Percentiles rank a stretch among this genome's conserved stretches.
phyloP scores from a whole-genome alignment of 306 rosid species.

The Geum urbanum region DNA sequence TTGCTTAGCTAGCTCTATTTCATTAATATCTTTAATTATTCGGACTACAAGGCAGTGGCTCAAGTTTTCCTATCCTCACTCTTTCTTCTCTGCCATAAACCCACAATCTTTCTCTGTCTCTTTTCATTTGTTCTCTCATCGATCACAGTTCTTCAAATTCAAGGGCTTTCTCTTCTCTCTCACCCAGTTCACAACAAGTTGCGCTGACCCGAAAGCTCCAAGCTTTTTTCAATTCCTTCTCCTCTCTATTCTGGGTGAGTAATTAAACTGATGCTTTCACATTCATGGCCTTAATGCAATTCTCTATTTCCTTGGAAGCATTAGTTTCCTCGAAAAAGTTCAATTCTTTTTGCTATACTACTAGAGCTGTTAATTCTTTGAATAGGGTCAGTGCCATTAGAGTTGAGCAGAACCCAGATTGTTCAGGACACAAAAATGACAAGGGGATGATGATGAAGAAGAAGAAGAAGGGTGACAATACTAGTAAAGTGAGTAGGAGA shows the following conservation, averaged over 20 bases:
- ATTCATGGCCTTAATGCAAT: slow-evolving; percentile 58
- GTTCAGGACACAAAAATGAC: slow-evolving; percentile 25
- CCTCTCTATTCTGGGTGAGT: slow-evolving; percentile 6
- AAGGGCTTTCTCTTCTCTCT: too few relatives aligned
- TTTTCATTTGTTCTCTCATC: too few relatives aligned
- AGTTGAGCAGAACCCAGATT: slow-evolving; percentile 25
- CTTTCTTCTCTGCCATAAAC: too few relatives aligned
- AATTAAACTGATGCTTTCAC: slow-evolving; percentile 1
- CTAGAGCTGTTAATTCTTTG: slow-evolving; percentile 32
- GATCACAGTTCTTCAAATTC: too few relatives aligned
- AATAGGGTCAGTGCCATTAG: slow-evolving; percentile 32
- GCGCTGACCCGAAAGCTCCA: not conserved
- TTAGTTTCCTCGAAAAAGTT: slow-evolving; percentile 47
- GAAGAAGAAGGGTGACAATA: not conserved
- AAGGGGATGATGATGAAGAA: too few relatives aligned
- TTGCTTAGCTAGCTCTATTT: too few relatives aligned
- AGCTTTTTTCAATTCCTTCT: not conserved
- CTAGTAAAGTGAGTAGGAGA: slow-evolving; percentile 26
- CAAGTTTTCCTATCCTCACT: too few relatives aligned
- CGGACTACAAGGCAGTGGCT: too few relatives aligned
- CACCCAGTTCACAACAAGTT: not conserved
- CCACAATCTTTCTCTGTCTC: too few relatives aligned
- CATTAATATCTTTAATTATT: too few relatives aligned
- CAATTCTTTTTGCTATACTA: slow-evolving; percentile 25
- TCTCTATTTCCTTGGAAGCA: slow-evolving; percentile 42